Evolutionary conservation across 169 alveolate genomes (phyloP).

Genomic region (Plasmodium sp.): DNA sequence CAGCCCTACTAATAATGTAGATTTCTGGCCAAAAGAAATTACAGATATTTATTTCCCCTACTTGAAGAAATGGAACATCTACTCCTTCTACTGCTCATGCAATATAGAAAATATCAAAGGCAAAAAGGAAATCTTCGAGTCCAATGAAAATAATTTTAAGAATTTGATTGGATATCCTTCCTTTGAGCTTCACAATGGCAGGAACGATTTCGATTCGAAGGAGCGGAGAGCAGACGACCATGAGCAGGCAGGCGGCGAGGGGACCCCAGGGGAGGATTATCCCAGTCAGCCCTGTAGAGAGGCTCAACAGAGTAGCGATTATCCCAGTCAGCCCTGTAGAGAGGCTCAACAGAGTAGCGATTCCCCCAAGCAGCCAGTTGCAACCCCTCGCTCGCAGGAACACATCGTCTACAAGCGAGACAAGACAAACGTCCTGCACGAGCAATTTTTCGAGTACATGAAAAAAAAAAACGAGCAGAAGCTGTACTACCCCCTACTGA

Average conservation of each 20-base stretch:
- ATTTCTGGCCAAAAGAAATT: constrained; percentile 67
- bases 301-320: neutral
- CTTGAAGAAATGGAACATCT: constrained; percentile 67
- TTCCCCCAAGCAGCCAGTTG: neutral
- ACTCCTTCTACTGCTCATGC: constrained; percentile 71
- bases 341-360: neutral
- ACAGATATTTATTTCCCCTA: constrained; percentile 64
- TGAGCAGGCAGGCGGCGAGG: neutral
- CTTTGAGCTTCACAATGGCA: constrained; percentile 22
- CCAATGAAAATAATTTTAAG: constrained; percentile 24
- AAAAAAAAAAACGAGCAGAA: constrained; percentile 51
- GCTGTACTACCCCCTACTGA: constrained; percentile 48
- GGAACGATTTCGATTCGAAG: neutral
- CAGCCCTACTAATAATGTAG: constrained; percentile 58
- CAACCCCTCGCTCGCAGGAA: neutral
- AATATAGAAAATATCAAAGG: constrained; percentile 56
- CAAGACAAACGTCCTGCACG: constrained; percentile 9
- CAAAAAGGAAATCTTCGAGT: constrained; percentile 31
- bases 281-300: neutral
- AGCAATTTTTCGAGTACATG: constrained; percentile 45
- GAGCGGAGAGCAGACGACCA: neutral
- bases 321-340: neutral
- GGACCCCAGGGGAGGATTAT: neutral
- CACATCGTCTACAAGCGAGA: neutral
- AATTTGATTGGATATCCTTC: constrained; percentile 71